Evolutionary conservation across 1,284 basidiomycete species (phyloP).

Genomic region (Schizophyllum amplum): DNA sequence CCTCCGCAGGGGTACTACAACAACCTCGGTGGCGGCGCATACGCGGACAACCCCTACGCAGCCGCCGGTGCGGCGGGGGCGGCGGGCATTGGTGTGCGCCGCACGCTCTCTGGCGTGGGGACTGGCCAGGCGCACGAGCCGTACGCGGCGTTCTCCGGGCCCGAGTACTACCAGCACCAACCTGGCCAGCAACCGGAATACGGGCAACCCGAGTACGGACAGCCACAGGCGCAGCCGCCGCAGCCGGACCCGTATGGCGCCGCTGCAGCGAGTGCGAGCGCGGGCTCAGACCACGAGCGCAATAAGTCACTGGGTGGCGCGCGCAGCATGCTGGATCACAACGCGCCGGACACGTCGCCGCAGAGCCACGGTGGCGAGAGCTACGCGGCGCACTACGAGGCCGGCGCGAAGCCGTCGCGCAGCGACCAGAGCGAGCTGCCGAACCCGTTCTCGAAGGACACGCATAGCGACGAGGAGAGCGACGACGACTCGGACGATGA

Average conservation of each 20-base stretch:
- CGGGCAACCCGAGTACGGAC: neutral
- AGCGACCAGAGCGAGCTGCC: neutral
- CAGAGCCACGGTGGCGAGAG: neutral
- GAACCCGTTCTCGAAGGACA: neutral
- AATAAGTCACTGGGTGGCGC: neutral
- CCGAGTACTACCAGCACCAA: neutral
- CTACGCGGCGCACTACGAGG: neutral
- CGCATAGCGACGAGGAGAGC: neutral
- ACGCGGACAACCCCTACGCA: neutral
- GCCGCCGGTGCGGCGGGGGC: neutral
- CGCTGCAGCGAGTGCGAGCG: neutral
- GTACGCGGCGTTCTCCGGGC: neutral
- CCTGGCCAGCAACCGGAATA: neutral
- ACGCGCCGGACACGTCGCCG: neutral
- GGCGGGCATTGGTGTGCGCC: neutral
- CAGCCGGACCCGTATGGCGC: neutral
- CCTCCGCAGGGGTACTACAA: neutral
- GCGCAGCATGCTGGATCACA: neutral
- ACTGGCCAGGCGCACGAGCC: neutral
- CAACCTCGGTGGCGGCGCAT: neutral
- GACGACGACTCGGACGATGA: neutral
- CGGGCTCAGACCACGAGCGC: neutral
- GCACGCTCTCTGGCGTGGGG: neutral
- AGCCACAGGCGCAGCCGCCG: no score
- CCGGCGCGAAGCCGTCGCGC: neutral